Base-by-base conservation (phyloP, 768 basidiomycete genomes). In the Clitopilus hobsonii region DNA sequence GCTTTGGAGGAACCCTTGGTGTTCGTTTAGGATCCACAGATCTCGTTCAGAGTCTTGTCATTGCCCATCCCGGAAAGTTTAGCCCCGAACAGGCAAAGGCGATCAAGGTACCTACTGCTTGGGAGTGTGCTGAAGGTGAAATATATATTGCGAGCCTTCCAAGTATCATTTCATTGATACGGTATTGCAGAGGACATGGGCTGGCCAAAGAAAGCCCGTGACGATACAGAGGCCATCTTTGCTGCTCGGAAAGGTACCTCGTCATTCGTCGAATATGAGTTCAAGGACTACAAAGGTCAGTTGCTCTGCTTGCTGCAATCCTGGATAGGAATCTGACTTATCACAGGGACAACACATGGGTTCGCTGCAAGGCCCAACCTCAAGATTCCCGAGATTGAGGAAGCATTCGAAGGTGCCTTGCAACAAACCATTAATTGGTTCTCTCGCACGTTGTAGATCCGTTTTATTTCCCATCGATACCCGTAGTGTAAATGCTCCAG, bases 381-480 rank as follows among this genome's bases (percentile, higher is more conserved):
- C 10, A 51, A 24, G 28, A 54, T 67, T 41, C 60, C 66, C 16
- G 59, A 64, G 53, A 58, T 66, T 36, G 60, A 63, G 50, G 64
- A 63, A 48, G 63, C 58, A 6, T 59, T 60, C 49, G 64, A 64
- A 54, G 57, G 62, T 38, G 65, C 65, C 1, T 64, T 65, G n/a
- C 60, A 64, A 38, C 65, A 69, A 49, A 56, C 60, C 51, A 61
- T 67, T 6, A 58, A 55, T 48, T 69, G 60, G 63, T 63, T 63
- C 53, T 29, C 55, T 22, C 61, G 60, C 38, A 61, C 61, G 6
- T 48, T 62, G 11, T n/a, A n/a, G n/a, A n/a, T 11, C 23, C n/a
- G 6, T 54, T 38, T 61, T 55, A 48, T 28, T 16, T 27, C 22
- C 27, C 26, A 32, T 28, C 24, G 38, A 27, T 16, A 22, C 30